Conservation (phyloP, 441 rosid species). For the Adansonia madagascariensis region DNA sequence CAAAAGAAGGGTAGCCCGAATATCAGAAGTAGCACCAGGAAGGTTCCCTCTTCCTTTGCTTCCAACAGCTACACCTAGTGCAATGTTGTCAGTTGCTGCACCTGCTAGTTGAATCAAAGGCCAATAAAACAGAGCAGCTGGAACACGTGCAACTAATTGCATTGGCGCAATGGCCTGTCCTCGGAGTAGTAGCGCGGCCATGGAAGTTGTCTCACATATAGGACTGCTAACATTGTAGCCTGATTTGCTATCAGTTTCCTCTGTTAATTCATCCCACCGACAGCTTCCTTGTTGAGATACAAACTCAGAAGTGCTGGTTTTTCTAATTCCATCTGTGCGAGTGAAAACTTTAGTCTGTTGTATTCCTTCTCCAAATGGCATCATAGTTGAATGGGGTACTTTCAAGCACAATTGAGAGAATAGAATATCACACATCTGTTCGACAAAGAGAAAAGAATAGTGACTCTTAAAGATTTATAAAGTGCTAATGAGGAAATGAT, state of each 20-base stretch:
- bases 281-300: constrained; percentile 49
- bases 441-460: constrained; percentile 26
- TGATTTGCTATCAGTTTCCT: constrained; percentile 59
- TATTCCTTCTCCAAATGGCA: constrained; percentile 53
- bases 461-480: background rate
- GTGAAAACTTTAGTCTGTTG: constrained; percentile 38
- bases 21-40: constrained; percentile 97
- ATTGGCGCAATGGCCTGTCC: constrained; percentile 94
- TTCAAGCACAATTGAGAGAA: constrained; percentile 97
- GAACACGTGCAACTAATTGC: constrained; percentile 96
- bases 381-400: constrained; percentile 63
- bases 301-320: constrained; percentile 43
- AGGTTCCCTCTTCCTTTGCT: constrained; percentile 99
- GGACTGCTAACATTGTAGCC: constrained; percentile 46
- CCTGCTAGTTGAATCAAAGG: constrained; percentile 97
- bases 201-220: constrained; percentile 71
- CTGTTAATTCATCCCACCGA: constrained; percentile 41
- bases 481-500: background rate
- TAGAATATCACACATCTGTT: constrained; percentile 97
- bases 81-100: constrained; percentile 94
- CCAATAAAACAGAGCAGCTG: constrained; percentile 93
- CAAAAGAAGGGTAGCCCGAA: constrained; percentile 85
- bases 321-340: constrained; percentile 48
- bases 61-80: constrained; percentile 99
- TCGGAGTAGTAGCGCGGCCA: constrained; percentile 92